Base-by-base conservation (phyloP, 768 basidiomycete genomes). In the Boletus huronensis region DNA sequence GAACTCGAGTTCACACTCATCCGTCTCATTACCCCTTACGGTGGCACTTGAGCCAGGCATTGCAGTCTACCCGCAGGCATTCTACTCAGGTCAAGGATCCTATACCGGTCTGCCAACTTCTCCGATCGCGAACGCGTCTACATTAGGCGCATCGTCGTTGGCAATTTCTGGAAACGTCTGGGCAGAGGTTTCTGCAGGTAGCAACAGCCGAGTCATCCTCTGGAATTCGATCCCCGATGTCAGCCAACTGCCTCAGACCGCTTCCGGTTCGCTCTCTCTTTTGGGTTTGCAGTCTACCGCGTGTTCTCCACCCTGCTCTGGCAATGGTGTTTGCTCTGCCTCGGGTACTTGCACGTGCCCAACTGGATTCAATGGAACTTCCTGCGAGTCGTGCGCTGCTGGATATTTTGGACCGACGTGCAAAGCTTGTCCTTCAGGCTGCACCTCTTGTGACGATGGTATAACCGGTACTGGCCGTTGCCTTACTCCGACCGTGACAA, bases 151-250 rank as follows among this genome's bases (percentile, higher is more conserved):
- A 6, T 77, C 75, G 19, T 88, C 91, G 1, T 60, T 93, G n/a
- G 77, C 82, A 3, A 71, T 93, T n/a, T 79, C 89, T 1, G 75
- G 79, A 19, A 83, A 84, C 53, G 74, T 86, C 0, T 93, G 86
- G 86, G 81, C 79, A 10, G 82, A 84, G 2, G 72, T 93, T 11
- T 77, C 76, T 6, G 70, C 82, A 1, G 77, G 80, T n/a, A 74
- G 75, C 28, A 80, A 77, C 53, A 73, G 75, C 35, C 85, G 85
- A 25, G 66, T 90, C 16, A 77, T 93, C 21, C 64, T 94, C 31
- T 94, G 90, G 89, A 83, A 90, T 56, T 82, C 87, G 10, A 73
- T 93, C 42, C 84, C 91, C 11, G 90, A 94, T 62, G 64, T 87
- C 21, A 72, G 81, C 3, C 85, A 92, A 66, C 76, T 92, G 14